Evolutionary conservation across 83 land plant species (phyloP), one percentile per base, ranked within the genome.

Genomic region (Picea abies): DNA sequence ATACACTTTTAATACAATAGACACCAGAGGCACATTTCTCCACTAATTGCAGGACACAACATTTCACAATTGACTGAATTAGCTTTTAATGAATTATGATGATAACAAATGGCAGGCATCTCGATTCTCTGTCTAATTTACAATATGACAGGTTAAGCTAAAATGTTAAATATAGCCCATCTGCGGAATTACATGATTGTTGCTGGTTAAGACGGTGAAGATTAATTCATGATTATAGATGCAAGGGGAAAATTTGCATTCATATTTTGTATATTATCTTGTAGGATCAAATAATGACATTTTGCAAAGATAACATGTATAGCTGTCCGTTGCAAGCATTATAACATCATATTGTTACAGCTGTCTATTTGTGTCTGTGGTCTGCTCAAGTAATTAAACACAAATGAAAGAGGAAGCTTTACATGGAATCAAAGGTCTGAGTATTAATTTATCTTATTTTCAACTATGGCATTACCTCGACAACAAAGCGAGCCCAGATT

Each of bases 401-500:
- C 35, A 70, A 37, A 70, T 32, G 3, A 70, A 29, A 15, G 37
- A 69, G 44, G 9, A 35, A 69, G 39, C 39, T 37, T 35, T 41
- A 70, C 19, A 17, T 17, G 22, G 44, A 32, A 37, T 16, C 19
- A 69, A 35, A 69, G 12, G 56, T 52, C 56, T 11, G 56, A 52
- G 12, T 52, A 52, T 52, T 52, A 52, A 52, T 52, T 52, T 52
- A 52, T 52, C 56, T 52, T 52, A 11, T 52, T 52, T 10, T 10
- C 12, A 52, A 52, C 56, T 52, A 52, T 11, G 56, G 22, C 68
- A n/a, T 87, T 72, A 86, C 88, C 88, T 86, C 81, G 63, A 92
- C 90, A 3, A 86, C 81, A 66, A 90, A 92, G 41, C 63, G 88
- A 61, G 90, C 89, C 90, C 90, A 90, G 26, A 88, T 83, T 82